These are phyloP conservation scores for Amyloporia xantha DNA, from an alignment of 768 basidiomycete species.

Conservation along the genomic window DNA sequence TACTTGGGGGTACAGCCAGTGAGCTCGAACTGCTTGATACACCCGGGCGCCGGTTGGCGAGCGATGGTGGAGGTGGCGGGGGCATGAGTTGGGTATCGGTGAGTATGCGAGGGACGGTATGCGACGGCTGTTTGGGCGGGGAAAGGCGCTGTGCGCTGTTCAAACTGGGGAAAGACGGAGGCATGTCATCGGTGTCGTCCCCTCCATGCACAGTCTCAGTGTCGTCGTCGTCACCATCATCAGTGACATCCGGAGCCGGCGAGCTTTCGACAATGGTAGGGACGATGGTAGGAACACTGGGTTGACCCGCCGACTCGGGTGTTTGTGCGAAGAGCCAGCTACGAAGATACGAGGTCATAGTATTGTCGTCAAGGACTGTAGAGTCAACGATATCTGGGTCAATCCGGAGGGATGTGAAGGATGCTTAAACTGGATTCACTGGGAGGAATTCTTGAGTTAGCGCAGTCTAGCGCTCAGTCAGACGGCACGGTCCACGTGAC, in stretches of 20 bases:
- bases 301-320: conserved; percentile 5
- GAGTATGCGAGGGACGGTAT: conserved; percentile 37
- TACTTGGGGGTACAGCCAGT: conserved; percentile 53
- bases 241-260: conserved; percentile 17
- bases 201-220: conserved; percentile 32
- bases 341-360: conserved; percentile 55
- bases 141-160: conserved; percentile 64
- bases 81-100: conserved; percentile 48
- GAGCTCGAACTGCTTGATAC: conserved; percentile 24
- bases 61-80: conserved; percentile 38
- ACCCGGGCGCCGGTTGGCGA: conserved; percentile 30
- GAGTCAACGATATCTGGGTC: no score
- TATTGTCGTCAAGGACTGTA: background rate
- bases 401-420: no score
- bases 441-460: no score
- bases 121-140: conserved; percentile 19
- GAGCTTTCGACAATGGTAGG: conserved; percentile 34
- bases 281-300: conserved; percentile 18
- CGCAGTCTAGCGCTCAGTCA: no score
- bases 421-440: no score
- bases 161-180: conserved; percentile 70
- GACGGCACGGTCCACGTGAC: no score
- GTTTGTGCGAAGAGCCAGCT: conserved; percentile 40
- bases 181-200: conserved; percentile 40
- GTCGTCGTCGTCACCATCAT: conserved; percentile 31